A percentile compares a stretch with the other conserved stretches of the same genome.
These are phyloP conservation scores for Petunia axillaris DNA, from an alignment of 257 asterid species.

Conservation along the genomic window DNA sequence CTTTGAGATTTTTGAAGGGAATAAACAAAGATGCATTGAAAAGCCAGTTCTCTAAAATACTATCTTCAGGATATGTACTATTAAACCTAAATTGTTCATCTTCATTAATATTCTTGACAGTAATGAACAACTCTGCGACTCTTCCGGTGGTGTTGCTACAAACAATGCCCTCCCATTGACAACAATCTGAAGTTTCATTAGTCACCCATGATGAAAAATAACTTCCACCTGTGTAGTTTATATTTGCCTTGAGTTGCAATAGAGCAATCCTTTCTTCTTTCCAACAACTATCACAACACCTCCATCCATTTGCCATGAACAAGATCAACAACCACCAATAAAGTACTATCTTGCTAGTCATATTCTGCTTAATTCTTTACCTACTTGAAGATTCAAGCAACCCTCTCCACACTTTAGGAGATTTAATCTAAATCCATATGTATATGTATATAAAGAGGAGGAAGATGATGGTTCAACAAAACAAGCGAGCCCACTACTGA, in stretches of 20 bases:
- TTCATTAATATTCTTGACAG: neutral
- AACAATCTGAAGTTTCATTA: neutral
- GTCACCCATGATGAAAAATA: neutral
- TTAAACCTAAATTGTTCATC: neutral
- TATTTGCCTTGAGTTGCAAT: constrained; percentile 14
- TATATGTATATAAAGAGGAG: too few species aligned
- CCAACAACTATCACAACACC: constrained; percentile 21
- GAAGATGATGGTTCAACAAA: too few species aligned
- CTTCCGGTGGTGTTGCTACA: constrained; percentile 4
- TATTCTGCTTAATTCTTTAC: neutral
- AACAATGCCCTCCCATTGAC: constrained; percentile 19
- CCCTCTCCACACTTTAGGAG: too few species aligned
- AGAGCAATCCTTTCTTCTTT: constrained; percentile 25
- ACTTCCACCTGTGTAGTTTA: neutral
- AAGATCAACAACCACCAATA: neutral
- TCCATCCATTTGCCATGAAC: constrained; percentile 24
- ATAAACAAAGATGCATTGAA: constrained; percentile 23
- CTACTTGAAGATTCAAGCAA: neutral
- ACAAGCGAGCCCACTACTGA: too few species aligned
- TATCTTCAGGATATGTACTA: neutral
- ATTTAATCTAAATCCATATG: too few species aligned
- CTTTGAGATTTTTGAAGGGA: constrained; percentile 21
- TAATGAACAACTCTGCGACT: neutral
- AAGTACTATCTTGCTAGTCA: neutral
- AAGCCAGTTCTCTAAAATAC: neutral